Evolutionary conservation across 2,329 filamentous ascomycete species (phyloP), one percentile per base, ranked within the genome.

Genomic region (Elsinoe batatas): DNA sequence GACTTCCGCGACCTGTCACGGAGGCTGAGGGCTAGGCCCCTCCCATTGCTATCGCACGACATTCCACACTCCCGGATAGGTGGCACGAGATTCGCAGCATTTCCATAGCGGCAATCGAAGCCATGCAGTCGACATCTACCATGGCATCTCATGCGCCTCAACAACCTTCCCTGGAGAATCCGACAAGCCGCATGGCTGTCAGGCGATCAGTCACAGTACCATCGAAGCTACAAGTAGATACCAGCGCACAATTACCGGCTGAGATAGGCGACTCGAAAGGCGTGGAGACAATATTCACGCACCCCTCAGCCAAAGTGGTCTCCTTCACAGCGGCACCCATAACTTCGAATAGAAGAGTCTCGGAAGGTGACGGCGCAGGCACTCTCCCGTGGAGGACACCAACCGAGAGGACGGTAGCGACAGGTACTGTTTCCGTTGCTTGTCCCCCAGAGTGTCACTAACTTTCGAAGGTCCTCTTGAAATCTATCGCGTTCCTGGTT

Each of bases 401-500:
- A n/a, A 81, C 86, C 1, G 89, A 95, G 69, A 80, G 85, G 64
- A 91, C 88, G 0, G 83, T 94, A 60, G 89, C 90, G 57, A 79
- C 88, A 58, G 85, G 85, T 87, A 73, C 59, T 79, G 22, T n/a
- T 11, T 8, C 17, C 17, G 5, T 22, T 6, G 11, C 35, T 22
- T 12, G 6, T 13, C 30, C 5, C 13, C 11, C 3, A 32, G 6
- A 22, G 40, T 46, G 18, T 47, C 37, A 56, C 37, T 38, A 13
- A 32, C 5, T 32, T 38, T 12, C 13, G 2, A 57, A 81, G 90
- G 89, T 1, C 79, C 83, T 1, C 79, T 96, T 58, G 81, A 85
- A 60, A 88, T 96, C 60, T 95, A 96, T 68, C 84, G 87, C 64
- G 86, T 93, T 33, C 87, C 87, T 6, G 87, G 88, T 17, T 88